A percentile compares a stretch with the other conserved stretches of the same genome.
phyloP scores from a whole-genome alignment of 1,284 basidiomycete species.

The Pseudozyma tsukubaensis region DNA sequence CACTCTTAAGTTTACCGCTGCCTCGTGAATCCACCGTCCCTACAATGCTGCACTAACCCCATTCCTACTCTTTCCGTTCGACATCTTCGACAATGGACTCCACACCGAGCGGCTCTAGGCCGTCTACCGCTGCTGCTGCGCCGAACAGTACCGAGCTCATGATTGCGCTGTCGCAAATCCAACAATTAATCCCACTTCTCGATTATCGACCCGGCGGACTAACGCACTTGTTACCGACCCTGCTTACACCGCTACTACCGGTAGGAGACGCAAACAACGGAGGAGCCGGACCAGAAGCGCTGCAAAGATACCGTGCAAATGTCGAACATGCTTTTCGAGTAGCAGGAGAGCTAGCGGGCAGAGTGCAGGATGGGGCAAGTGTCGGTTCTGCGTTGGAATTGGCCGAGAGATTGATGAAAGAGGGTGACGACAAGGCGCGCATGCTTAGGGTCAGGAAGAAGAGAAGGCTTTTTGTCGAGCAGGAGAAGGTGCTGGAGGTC shows the following conservation, averaged over 20 bases:
- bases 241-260: constrained; percentile 31
- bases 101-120: no score
- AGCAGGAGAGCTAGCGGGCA: constrained; percentile 19
- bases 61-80: no score
- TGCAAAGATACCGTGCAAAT: constrained; percentile 37
- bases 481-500: constrained; percentile 33
- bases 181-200: constrained; percentile 46
- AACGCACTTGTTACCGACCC: constrained; percentile 24
- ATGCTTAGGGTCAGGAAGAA: constrained; percentile 38
- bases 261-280: neutral
- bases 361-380: constrained; percentile 14
- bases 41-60: no score
- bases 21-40: no score
- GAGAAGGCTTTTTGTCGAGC: constrained; percentile 31
- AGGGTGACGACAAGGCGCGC: constrained; percentile 12
- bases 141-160: constrained; percentile 48
- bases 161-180: constrained; percentile 45
- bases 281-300: constrained; percentile 8
- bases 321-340: constrained; percentile 49
- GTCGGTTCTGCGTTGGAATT: constrained; percentile 30
- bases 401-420: constrained; percentile 28
- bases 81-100: no score
- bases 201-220: constrained; percentile 43
- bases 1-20: no score
- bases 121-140: neutral